Evolutionary conservation across 495 filamentous ascomycete genomes (phyloP).

Genomic region (Podospora pseudoanserina): DNA sequence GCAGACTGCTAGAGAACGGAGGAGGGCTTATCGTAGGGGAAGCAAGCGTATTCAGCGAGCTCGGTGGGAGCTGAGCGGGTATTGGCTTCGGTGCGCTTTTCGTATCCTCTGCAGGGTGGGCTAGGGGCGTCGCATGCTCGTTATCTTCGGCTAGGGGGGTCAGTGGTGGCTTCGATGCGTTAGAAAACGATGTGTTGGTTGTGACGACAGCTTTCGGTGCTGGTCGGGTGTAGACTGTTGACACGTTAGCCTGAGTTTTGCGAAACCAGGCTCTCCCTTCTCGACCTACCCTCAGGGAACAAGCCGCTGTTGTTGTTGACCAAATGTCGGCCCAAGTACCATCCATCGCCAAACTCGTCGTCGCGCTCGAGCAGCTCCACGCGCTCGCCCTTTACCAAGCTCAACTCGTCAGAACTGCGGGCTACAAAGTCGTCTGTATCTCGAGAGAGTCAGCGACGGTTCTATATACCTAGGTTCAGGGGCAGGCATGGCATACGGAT

Average conservation of each 20-base stretch:
- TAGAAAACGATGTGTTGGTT: slow-evolving; percentile 14
- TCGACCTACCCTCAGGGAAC: slow-evolving; percentile 76
- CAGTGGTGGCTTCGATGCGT: slow-evolving; percentile 29
- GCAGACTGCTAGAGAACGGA: slow-evolving; percentile 21
- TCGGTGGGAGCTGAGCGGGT: slow-evolving; percentile 39
- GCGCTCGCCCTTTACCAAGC: slow-evolving; percentile 77
- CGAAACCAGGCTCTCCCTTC: not conserved
- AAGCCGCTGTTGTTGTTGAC: slow-evolving; percentile 72
- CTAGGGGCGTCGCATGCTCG: slow-evolving; percentile 24
- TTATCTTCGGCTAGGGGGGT: slow-evolving; percentile 33
- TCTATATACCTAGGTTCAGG: not conserved
- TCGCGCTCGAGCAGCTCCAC: slow-evolving; percentile 92
- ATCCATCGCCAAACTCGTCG: slow-evolving; percentile 96
- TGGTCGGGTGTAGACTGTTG: slow-evolving; percentile 52
- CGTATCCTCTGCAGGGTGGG: slow-evolving; percentile 40
- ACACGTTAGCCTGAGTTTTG: slow-evolving; percentile 16
- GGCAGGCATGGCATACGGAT: slow-evolving; percentile 62
- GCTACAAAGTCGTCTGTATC: slow-evolving; percentile 78
- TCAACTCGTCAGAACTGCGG: slow-evolving; percentile 89
- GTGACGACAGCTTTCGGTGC: slow-evolving; percentile 38
- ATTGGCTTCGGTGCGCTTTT: slow-evolving; percentile 32
- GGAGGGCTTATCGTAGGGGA: slow-evolving; percentile 13
- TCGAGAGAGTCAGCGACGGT: slow-evolving; percentile 6
- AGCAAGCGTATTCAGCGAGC: slow-evolving; percentile 33
- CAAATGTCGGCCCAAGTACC: slow-evolving; percentile 86